Percentiles rank a stretch among this genome's conserved stretches.
Conservation (phyloP, 2,329 filamentous ascomycete species). For the Phaeosphaeria sp. region DNA sequence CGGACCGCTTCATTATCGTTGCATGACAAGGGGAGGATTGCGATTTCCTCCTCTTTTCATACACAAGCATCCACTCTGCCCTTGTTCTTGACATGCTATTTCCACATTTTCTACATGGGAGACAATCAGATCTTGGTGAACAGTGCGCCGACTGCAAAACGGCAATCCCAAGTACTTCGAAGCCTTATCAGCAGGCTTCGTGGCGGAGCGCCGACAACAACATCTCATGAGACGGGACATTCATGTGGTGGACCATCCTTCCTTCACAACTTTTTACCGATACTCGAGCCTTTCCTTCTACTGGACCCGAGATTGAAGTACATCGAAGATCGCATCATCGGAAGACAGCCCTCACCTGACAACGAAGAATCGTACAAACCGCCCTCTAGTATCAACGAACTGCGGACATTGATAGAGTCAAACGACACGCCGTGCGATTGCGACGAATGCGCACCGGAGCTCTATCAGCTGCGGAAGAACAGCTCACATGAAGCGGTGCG, state of each 20-base stretch:
- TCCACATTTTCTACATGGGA: background rate
- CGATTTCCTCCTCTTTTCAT: background rate
- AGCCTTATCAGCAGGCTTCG: background rate
- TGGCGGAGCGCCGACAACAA: background rate
- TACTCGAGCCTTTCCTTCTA: constrained; percentile 19
- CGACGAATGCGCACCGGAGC: constrained; percentile 19
- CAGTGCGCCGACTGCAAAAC: constrained; percentile 6
- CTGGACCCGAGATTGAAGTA: constrained; percentile 20
- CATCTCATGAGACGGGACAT: background rate
- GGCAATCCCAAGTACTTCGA: constrained; percentile 13
- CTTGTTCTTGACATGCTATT: background rate
- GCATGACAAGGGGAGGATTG: background rate
- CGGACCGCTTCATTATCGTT: background rate
- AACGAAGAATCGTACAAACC: background rate
- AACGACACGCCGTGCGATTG: constrained; percentile 13
- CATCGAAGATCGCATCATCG: constrained; percentile 21
- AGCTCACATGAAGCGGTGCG: constrained; percentile 16
- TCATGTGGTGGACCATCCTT: constrained; percentile 16
- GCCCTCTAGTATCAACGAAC: constrained; percentile 9
- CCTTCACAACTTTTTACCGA: constrained; percentile 18
- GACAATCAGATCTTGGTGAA: background rate
- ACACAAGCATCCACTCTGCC: background rate
- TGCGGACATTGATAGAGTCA: constrained; percentile 7
- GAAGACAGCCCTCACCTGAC: constrained; percentile 3
- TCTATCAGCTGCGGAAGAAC: constrained; percentile 13